Conservation (phyloP, 768 basidiomycete genomes). For the Tremella fuciformis region DNA sequence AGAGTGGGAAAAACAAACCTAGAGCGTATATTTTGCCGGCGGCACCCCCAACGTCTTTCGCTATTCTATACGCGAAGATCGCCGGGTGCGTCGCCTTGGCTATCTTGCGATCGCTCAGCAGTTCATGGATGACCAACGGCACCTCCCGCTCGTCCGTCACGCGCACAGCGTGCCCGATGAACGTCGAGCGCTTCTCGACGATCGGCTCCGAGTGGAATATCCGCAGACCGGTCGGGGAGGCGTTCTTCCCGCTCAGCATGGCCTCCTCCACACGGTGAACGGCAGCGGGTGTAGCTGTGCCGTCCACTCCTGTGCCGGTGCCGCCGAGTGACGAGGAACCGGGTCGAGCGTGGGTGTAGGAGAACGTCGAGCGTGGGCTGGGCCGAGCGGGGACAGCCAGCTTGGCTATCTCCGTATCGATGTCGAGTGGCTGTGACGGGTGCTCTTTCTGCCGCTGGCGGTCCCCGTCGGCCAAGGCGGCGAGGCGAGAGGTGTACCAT, state of each 20-base stretch:
- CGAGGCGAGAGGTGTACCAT: conserved; percentile 41
- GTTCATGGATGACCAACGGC: conserved; percentile 47
- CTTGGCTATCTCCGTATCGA: background rate
- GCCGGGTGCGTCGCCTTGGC: conserved; percentile 44
- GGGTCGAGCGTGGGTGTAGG: conserved; percentile 20
- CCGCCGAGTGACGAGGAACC: background rate
- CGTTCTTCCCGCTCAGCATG: background rate
- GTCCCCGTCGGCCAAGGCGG: conserved; percentile 27
- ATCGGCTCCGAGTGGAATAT: conserved; percentile 76
- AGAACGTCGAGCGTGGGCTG: conserved; percentile 28
- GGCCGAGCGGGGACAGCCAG: conserved; percentile 3
- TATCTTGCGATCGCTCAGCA: conserved; percentile 52
- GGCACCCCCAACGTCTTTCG: conserved; percentile 45
- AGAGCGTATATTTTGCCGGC: conserved; percentile 30
- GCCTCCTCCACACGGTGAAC: conserved; percentile 12
- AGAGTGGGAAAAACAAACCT: conserved; percentile 22
- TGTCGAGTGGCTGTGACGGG: background rate
- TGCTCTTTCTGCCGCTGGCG: conserved; percentile 21
- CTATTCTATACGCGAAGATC: conserved; percentile 42
- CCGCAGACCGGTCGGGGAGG: conserved; percentile 59
- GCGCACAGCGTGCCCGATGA: conserved; percentile 78
- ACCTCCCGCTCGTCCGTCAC: conserved; percentile 77
- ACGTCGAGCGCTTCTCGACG: conserved; percentile 76
- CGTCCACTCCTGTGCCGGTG: background rate
- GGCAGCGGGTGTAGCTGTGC: conserved; percentile 13